Evolutionary conservation across 1,284 basidiomycete genomes (phyloP).

Genomic region (Caloboletus firmus): DNA sequence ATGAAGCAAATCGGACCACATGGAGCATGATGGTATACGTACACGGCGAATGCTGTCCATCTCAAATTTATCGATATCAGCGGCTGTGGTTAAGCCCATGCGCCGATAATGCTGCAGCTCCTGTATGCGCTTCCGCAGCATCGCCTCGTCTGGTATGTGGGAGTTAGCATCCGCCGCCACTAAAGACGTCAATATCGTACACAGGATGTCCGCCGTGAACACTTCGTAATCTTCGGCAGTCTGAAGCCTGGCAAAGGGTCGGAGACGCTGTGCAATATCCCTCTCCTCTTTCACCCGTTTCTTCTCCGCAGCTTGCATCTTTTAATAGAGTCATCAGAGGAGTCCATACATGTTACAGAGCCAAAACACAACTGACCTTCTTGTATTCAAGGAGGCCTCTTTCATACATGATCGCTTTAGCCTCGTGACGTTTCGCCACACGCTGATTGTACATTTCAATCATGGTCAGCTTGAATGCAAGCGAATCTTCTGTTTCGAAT

Average conservation of each 20-base stretch:
- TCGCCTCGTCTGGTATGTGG: conserved; percentile 69
- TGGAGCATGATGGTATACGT: conserved; percentile 25
- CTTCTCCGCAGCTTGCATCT: conserved; percentile 91
- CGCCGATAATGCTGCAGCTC: conserved; percentile 88
- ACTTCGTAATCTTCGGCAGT: conserved; percentile 91
- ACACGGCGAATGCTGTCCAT: conserved; percentile 72
- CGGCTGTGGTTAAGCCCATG: conserved; percentile 76
- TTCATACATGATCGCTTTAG: conserved; percentile 92
- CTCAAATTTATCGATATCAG: conserved; percentile 90
- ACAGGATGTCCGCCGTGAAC: conserved; percentile 87
- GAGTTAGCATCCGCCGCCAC: not conserved
- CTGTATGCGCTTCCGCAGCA: conserved; percentile 81
- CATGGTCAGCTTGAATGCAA: conserved; percentile 88
- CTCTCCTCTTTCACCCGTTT: conserved; percentile 90
- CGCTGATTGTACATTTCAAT: conserved; percentile 93
- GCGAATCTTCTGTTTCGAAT: conserved; percentile 83
- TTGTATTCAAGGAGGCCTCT: conserved; percentile 92
- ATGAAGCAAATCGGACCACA: not conserved
- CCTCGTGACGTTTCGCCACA: conserved; percentile 85
- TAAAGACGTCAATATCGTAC: conserved; percentile 45
- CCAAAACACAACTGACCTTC: conserved; percentile 57
- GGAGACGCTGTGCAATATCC: conserved; percentile 85
- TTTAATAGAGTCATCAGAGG: conserved; percentile 6
- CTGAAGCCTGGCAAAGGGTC: conserved; percentile 91
- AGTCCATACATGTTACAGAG: not conserved